Evolutionary conservation across 2,329 filamentous ascomycete species (phyloP), one percentile per base, ranked within the genome.

Genomic region (Scedosporium aurantiacum): DNA sequence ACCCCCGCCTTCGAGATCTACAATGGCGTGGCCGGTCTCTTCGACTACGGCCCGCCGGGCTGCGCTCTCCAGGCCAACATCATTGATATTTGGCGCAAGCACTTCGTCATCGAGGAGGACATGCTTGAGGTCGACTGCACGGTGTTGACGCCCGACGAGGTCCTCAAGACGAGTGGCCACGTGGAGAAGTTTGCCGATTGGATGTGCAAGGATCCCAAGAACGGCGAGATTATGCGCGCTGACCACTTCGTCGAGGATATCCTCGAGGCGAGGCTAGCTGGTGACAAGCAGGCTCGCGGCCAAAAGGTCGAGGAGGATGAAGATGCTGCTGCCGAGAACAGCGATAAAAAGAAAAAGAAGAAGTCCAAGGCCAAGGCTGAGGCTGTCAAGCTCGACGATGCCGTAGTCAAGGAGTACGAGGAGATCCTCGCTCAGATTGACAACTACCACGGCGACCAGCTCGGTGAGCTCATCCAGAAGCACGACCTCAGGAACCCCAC

Each of bases 201-300:
- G 90, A 97, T 97, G 92, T 96, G 90, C 86, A 96, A 96, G 76
- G 94, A 99, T 75, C 91, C 93, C 65, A 95, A 96, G 82, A 96
- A 88, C 69, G 94, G 94, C 72, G 94, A 99, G 75, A 96, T 97
- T 71, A 86, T 99, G 73, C 86, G 94, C 68, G 91, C 94, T 63
- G 94, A 99, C 72, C 94, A 99, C 78, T 84, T 97, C 69, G 92
- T 99, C 67, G 92, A 97, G 80, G 90, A 96, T 69, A 86, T 97
- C 43, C 84, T 99, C 60, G 92, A 97, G 79, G 79, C 84, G 57
- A 83, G 94, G 45, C 77, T 99, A 64, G 93, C 92, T 75, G 91
- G 90, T 60, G 86, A 97, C 78, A 94, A 94, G 79, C 88, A 95
- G 74, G 93, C 94, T 28, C 90, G 94, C 68, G 92, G 92, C 67